Evolutionary conservation across 2,329 filamentous ascomycete species (phyloP).

Genomic region (Pseudogymnoascus sp.): DNA sequence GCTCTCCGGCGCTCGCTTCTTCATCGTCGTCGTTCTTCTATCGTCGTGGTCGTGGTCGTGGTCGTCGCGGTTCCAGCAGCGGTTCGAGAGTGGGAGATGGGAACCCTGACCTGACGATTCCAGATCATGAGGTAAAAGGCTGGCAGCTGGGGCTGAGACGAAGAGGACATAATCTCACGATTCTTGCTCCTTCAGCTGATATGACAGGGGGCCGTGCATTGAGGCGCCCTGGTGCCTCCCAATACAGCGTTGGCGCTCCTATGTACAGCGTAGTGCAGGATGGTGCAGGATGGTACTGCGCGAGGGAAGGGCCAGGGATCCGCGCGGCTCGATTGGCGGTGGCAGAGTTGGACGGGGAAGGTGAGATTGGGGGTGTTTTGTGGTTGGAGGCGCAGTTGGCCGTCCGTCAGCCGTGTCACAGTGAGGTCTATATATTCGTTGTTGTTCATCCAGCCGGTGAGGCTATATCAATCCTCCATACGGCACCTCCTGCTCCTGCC

Average conservation of each 20-base stretch:
- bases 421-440: background rate
- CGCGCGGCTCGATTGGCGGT: constrained; percentile 2
- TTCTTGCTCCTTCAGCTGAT: background rate
- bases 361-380: background rate
- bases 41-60: background rate
- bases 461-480: background rate
- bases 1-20: background rate
- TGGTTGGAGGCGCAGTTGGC: background rate
- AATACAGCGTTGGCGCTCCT: background rate
- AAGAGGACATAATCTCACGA: constrained; percentile 1
- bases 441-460: background rate
- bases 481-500: background rate
- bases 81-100: background rate
- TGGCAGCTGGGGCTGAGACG: background rate
- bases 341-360: background rate
- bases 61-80: background rate
- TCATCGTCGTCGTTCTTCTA: background rate
- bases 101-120: background rate
- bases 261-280: constrained; percentile 3
- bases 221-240: background rate
- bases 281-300: background rate
- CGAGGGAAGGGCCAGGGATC: background rate
- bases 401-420: background rate
- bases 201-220: background rate
- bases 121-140: background rate